Evolutionary conservation across 78 protist species (phyloP), one percentile per base, ranked within the genome.

Genomic region (Polysphondylium violaceum): DNA sequence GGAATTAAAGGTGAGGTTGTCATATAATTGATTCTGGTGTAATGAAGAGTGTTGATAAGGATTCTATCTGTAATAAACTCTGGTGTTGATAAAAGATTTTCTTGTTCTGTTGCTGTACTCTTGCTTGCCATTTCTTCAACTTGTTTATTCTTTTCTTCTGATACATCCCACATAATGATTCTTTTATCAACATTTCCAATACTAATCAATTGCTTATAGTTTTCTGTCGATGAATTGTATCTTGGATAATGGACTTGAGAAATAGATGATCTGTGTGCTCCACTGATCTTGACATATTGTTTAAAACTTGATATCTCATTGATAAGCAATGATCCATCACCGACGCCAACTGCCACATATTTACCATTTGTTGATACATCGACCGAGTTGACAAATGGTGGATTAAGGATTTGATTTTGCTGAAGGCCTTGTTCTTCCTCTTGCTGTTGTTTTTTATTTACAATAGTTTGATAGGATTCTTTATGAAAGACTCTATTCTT

Each of bases 361-460:
- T 76, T 75, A 44, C 87, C 85, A 68, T 73, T 55, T 12, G 25
- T 29, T 21, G 94, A 75, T 12, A 76, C 19, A 71, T 76, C 94
- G 14, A 88, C 17, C 64, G 63, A 23, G 7, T 76, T 65, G 33
- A 77, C 87, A 38, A 88, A 65, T 23, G 94, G 94, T 75, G 94
- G 94, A 51, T 88, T 88, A 35, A 88, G 59, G 47, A 88, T 74
- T 67, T 86, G 93, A 21, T 61, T 73, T 61, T 53, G 69, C 29
- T 87, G 53, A 14, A 2, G 43, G 50, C 44, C 12, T 83, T 41
- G 16, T 67, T 31, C 5, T 78, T 23, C 38, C 63, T 36, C 36
- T 43, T 68, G 41, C 43, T 59, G 16, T n/a, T 53, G 38, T 43
- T 76, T 74, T 59, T 29, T 21, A 9, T 55, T 31, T 3, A 17